Conservation (phyloP, 2,329 filamentous ascomycete genomes). For the Nemania sp. region DNA sequence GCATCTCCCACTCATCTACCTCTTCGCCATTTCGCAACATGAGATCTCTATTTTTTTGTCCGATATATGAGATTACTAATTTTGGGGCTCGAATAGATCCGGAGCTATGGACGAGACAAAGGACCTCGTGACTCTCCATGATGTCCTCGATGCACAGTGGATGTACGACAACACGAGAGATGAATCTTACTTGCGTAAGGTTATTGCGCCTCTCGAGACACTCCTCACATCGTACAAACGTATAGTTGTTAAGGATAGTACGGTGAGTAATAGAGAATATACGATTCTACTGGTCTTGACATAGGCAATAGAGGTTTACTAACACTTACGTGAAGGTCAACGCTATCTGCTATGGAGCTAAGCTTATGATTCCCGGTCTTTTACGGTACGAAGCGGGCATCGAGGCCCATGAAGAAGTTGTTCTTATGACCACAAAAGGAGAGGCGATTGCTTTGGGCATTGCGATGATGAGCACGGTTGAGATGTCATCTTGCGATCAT, state of each 20-base stretch:
- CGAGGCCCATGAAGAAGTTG: slow-evolving; percentile 93
- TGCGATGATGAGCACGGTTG: slow-evolving; percentile 96
- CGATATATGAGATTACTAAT: slow-evolving; percentile 2
- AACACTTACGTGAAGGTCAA: slow-evolving; percentile 51
- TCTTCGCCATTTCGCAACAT: not conserved
- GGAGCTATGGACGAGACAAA: slow-evolving; percentile 94
- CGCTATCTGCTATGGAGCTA: slow-evolving; percentile 97
- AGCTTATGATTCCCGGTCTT: slow-evolving; percentile 97
- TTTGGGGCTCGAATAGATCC: slow-evolving; percentile 45
- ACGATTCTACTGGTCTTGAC: not conserved
- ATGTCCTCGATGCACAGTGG: slow-evolving; percentile 96
- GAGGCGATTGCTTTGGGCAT: slow-evolving; percentile 97
- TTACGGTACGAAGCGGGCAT: slow-evolving; percentile 89
- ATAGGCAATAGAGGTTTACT: not conserved
- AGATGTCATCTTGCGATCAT: slow-evolving; percentile 95
- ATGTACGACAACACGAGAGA: slow-evolving; percentile 93
- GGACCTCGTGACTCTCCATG: slow-evolving; percentile 89
- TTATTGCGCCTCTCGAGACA: slow-evolving; percentile 91
- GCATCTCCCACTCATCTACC: not conserved
- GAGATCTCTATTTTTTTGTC: too few species aligned
- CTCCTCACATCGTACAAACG: slow-evolving; percentile 93
- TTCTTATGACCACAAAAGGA: slow-evolving; percentile 98
- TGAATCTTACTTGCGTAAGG: slow-evolving; percentile 86
- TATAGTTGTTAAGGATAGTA: slow-evolving; percentile 95
- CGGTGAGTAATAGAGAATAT: slow-evolving; percentile 12